Evolutionary conservation across 345 rosid species (phyloP), one percentile per base, ranked within the genome.

Genomic region (Alliaria petiolata): DNA sequence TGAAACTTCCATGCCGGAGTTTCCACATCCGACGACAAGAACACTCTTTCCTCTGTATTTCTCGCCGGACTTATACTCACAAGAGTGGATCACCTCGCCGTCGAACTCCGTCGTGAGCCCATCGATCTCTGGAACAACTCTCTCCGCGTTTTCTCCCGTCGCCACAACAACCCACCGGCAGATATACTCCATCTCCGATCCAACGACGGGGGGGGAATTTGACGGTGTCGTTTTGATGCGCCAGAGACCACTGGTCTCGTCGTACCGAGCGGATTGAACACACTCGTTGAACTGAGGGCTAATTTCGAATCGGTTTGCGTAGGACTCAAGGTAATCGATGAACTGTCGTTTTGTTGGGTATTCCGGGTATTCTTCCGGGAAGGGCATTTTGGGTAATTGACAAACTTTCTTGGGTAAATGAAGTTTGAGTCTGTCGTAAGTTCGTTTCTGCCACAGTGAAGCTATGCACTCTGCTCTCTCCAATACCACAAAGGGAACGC

Each of bases 131-230:
- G 99, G 98, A 63, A 65, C 57, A 42, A 86, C 89, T 28, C 82
- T 46, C 82, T 89, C 98, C 0, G 99, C 97, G 78, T 95, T 91
- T 79, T 95, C 99, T 2, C 99, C 98, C 0, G 96, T 95, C 11
- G 99, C 99, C 77, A 91, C 99, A 63, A 95, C 96, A 0, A 91
- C 84, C 98, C 98, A 95, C 62, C 84, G 78, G 80, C 96, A 91
- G 52, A 89, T 75, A 82, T 91, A 95, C 78, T 87, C 96, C 33
- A 86, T 75, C 80, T 95, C 97, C 8, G 80, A 45, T 8, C 65
- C 78, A 0, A 28, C 16, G 0, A 2, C 3, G 1, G 45, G 3
- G 20, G 50, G 44, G 15, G 82, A 77, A 35, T 4, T 3, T 5
- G 86, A 72, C 7, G 64, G 35, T 0, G 83, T 8, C 5, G 84